phyloP scores from a whole-genome alignment of 768 basidiomycete species.

The Suillus luteus region DNA sequence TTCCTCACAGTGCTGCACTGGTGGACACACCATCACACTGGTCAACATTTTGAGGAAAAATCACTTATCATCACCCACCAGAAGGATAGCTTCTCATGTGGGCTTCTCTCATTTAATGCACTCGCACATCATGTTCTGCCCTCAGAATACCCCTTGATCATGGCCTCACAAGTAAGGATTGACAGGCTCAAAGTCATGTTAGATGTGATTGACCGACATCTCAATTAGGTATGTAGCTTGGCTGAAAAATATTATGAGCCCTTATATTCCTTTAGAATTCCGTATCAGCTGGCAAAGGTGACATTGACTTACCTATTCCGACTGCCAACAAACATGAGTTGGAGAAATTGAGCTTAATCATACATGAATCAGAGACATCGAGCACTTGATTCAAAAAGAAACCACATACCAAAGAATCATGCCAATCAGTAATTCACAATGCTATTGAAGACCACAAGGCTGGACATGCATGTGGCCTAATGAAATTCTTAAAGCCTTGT shows the following conservation, averaged over 20 bases:
- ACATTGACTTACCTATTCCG: no score
- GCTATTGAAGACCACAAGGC: neutral
- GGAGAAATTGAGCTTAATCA: no score
- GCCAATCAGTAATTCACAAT: neutral
- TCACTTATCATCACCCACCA: neutral
- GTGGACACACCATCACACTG: conserved; percentile 8
- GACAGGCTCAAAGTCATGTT: conserved; percentile 1
- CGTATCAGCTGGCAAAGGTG: no score
- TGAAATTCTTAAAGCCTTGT: conserved; percentile 3
- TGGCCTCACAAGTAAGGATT: neutral
- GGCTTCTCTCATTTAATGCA: neutral
- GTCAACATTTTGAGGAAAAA: neutral
- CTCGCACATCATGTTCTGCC: neutral
- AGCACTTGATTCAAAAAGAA: neutral
- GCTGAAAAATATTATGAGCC: no score
- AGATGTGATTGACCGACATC: neutral
- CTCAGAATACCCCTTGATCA: neutral
- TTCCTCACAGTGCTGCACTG: neutral
- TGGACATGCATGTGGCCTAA: neutral
- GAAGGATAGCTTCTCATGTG: neutral
- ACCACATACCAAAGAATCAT: neutral
- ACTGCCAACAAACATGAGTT: no score
- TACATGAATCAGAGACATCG: no score
- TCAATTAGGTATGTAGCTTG: neutral
- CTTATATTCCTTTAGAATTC: no score